A percentile compares a stretch with the other conserved stretches of the same genome.
Conservation (phyloP, 192 early-diverging fungal species). For the Entomortierella beljakovae region DNA sequence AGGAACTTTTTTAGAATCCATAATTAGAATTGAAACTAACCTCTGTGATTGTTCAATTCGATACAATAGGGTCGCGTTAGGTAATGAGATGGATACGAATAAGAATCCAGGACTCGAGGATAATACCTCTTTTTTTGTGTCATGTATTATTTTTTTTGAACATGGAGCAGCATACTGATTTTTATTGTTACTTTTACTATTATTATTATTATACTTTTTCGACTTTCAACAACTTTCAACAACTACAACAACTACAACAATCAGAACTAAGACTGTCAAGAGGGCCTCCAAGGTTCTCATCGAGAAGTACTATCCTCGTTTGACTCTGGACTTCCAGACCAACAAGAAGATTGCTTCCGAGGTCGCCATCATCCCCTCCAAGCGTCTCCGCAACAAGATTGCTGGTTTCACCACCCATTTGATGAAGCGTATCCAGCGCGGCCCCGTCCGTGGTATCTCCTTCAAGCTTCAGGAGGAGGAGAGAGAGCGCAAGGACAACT, state of each 20-base stretch:
- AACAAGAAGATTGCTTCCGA: constrained; percentile 99
- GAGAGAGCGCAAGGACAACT: constrained; percentile 99
- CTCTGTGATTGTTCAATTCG: neutral
- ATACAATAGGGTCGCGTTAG: constrained; percentile 52
- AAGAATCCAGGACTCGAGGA: neutral
- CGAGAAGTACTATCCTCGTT: constrained; percentile 99
- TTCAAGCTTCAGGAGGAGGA: constrained; percentile 99
- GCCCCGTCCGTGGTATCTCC: constrained; percentile 99
- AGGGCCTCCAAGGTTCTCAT: constrained; percentile 98
- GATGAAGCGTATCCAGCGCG: constrained; percentile 99
- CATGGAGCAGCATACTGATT: neutral
- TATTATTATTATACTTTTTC: constrained; percentile 4
- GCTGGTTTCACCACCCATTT: constrained; percentile 99
- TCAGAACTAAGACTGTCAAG: constrained; percentile 99
- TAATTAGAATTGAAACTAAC: neutral
- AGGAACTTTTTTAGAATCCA: neutral
- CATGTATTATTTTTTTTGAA: no score
- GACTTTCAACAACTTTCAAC: no score
- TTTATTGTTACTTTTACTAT: neutral
- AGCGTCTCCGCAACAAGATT: constrained; percentile 99
- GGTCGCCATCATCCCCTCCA: constrained; percentile 97
- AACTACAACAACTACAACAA: neutral
- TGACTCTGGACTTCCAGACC: constrained; percentile 99
- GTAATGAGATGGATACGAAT: constrained; percentile 15
- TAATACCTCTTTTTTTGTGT: no score